Conservation (phyloP, 2,329 filamentous ascomycete species). For the Phoma sp. region DNA sequence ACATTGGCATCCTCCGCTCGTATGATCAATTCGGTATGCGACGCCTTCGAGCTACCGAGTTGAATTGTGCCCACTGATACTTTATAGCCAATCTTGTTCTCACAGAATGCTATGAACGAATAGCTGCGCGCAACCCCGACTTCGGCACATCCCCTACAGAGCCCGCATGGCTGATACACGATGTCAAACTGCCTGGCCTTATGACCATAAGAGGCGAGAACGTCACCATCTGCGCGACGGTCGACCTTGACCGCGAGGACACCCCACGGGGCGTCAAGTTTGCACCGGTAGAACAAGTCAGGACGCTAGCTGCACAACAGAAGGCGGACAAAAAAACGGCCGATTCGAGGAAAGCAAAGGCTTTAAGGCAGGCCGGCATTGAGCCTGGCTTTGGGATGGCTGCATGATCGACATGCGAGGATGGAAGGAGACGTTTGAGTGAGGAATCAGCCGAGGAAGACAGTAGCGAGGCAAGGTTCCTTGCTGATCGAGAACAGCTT, state of each 20-base stretch:
- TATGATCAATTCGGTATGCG: constrained; percentile 95
- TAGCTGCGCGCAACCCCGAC: constrained; percentile 68
- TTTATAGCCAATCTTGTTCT: constrained; percentile 86
- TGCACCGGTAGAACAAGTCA: constrained; percentile 72
- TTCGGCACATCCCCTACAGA: constrained; percentile 27
- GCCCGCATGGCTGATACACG: constrained; percentile 71
- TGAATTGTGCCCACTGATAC: constrained; percentile 15
- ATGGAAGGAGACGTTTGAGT: neutral
- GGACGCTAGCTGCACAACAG: constrained; percentile 73
- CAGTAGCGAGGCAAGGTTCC: neutral
- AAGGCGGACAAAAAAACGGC: constrained; percentile 72
- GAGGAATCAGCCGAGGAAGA: neutral
- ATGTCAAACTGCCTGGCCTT: constrained; percentile 81
- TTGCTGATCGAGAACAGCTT: neutral
- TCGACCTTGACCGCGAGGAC: constrained; percentile 96
- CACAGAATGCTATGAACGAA: constrained; percentile 87
- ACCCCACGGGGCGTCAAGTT: constrained; percentile 75
- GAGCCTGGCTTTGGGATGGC: constrained; percentile 74
- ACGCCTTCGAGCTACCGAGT: neutral
- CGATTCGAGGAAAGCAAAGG: constrained; percentile 67
- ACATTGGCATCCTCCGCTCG: constrained; percentile 88
- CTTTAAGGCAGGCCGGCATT: constrained; percentile 57
- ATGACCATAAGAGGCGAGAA: constrained; percentile 96
- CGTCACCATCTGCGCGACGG: constrained; percentile 92
- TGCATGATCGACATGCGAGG: constrained; percentile 2